Evolutionary conservation across 192 early-diverging fungal genomes (phyloP).

Genomic region (Backusella parvicylindrica): DNA sequence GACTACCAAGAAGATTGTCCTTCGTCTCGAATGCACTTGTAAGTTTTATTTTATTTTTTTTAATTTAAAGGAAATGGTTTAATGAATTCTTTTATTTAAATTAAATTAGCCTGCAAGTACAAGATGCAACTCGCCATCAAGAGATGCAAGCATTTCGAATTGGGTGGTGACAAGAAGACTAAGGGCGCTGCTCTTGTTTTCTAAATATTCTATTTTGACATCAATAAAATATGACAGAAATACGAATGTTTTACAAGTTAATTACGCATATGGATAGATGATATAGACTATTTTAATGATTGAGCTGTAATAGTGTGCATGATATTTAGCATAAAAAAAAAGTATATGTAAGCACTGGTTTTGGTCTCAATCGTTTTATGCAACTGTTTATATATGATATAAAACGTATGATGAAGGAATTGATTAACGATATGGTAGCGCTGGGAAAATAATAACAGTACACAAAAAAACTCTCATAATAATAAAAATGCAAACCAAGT

Average conservation of each 20-base stretch:
- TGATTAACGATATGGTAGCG: no score
- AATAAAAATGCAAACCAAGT: neutral
- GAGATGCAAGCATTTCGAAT: slow-evolving; percentile 99
- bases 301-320: no score
- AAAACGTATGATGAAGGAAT: no score
- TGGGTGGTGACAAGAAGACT: slow-evolving; percentile 99
- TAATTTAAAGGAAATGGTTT: neutral
- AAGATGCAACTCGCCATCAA: slow-evolving; percentile 97
- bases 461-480: no score
- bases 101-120: slow-evolving; percentile 81
- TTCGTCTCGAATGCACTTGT: slow-evolving; percentile 94
- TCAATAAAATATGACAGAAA: neutral
- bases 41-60: slow-evolving; percentile 24
- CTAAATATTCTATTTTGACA: slow-evolving; percentile 47
- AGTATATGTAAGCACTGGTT: no score
- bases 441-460: no score
- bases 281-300: no score
- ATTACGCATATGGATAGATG: neutral
- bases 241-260: no score
- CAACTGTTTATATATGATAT: no score
- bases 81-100: neutral
- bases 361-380: no score
- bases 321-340: no score
- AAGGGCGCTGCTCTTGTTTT: slow-evolving; percentile 87
- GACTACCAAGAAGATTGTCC: slow-evolving; percentile 99